phyloP scores from a whole-genome alignment of 2,329 filamentous ascomycete genomes.

The Sclerotinia glacialis region DNA sequence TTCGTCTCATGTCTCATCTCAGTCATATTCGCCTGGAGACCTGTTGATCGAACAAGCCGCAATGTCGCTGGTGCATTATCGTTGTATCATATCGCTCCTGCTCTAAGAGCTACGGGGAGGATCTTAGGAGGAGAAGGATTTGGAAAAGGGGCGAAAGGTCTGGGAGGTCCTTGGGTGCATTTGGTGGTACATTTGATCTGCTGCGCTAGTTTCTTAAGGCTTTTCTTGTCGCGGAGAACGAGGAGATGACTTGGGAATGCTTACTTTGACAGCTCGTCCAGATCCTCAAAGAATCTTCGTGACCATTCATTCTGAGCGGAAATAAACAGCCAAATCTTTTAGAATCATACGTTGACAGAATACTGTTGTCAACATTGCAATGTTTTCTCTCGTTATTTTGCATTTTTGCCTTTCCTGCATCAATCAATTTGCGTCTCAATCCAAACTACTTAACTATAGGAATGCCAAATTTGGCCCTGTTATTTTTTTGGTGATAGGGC shows the following conservation, averaged over 20 bases:
- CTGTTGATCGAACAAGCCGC: constrained; percentile 35
- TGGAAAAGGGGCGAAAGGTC: not conserved
- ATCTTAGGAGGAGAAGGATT: constrained; percentile 23
- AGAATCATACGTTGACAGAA: not conserved
- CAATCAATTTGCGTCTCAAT: not conserved
- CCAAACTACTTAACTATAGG: not conserved
- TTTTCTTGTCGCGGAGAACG: constrained; percentile 13
- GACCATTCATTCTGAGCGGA: not conserved
- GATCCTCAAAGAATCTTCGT: not conserved
- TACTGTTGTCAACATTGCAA: not conserved
- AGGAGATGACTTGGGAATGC: not conserved
- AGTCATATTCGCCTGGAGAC: constrained; percentile 36
- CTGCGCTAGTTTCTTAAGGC: constrained; percentile 17
- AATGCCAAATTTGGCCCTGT: not conserved
- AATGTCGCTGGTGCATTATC: constrained; percentile 40
- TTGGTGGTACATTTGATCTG: constrained; percentile 30
- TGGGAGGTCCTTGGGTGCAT: constrained; percentile 35
- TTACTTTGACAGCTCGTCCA: not conserved
- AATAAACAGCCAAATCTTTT: not conserved
- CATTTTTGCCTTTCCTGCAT: not conserved
- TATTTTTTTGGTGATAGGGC: not conserved
- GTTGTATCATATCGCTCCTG: constrained; percentile 41
- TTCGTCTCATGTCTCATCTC: constrained; percentile 40
- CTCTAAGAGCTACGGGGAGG: constrained; percentile 34
- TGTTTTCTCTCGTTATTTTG: not conserved